Evolutionary conservation across 495 filamentous ascomycete genomes (phyloP).

Genomic region (Podospora pseudocomata): DNA sequence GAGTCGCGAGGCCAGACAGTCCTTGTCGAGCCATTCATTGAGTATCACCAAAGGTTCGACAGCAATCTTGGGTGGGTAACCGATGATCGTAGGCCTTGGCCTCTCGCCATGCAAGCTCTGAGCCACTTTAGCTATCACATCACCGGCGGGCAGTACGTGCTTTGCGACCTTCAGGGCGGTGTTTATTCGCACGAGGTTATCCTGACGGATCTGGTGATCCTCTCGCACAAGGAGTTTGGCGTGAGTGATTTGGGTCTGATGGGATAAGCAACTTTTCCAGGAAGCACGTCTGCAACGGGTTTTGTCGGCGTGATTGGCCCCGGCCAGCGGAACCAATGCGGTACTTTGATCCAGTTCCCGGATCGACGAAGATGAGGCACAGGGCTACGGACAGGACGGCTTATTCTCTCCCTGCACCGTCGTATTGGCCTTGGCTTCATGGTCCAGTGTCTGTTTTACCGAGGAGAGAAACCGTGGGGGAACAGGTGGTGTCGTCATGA

Average conservation of each 20-base stretch:
- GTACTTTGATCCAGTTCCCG: conserved; percentile 9
- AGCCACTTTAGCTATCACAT: conserved; percentile 44
- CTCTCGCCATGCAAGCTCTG: conserved; percentile 38
- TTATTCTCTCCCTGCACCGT: too few relatives aligned
- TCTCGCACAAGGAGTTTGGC: conserved; percentile 33
- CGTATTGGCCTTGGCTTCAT: too few relatives aligned
- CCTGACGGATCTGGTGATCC: conserved; percentile 37
- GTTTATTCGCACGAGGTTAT: conserved; percentile 30
- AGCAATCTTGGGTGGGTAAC: conserved; percentile 39
- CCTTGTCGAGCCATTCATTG: conserved; percentile 36
- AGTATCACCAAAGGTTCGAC: conserved; percentile 43
- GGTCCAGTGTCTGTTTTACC: too few relatives aligned
- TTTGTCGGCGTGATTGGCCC: conserved; percentile 11
- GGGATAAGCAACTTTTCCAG: conserved; percentile 39
- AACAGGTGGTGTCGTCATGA: too few relatives aligned
- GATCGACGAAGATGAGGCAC: conserved; percentile 9
- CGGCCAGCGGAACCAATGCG: conserved; percentile 6
- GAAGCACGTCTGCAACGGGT: conserved; percentile 21
- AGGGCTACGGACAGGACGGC: not conserved
- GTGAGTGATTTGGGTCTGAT: conserved; percentile 34
- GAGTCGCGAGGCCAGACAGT: not conserved
- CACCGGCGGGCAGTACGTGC: conserved; percentile 33
- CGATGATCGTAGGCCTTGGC: conserved; percentile 22
- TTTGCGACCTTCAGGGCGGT: conserved; percentile 42
- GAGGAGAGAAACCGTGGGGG: too few relatives aligned